Evolutionary conservation across 2,329 filamentous ascomycete genomes (phyloP).

Genomic region (Beauveria caledonica): DNA sequence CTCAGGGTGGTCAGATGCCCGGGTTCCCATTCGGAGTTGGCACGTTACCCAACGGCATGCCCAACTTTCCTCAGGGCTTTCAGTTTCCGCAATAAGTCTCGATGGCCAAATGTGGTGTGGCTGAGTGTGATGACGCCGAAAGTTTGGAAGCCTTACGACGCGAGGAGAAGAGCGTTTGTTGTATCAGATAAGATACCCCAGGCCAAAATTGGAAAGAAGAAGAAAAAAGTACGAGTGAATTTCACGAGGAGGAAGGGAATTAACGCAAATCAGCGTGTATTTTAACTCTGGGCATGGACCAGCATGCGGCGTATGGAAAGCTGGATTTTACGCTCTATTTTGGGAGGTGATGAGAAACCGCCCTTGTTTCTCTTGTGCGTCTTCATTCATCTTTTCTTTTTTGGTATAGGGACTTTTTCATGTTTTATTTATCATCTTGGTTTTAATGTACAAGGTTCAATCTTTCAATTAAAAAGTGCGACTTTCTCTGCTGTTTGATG

Average conservation of each 20-base stretch:
- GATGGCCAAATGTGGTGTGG: no score
- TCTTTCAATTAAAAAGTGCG: background rate
- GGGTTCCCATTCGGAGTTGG: slow-evolving; percentile 32
- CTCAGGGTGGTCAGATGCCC: slow-evolving; percentile 15
- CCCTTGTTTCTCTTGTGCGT: background rate
- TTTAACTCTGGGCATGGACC: background rate
- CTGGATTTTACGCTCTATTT: background rate
- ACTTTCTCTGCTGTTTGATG: background rate
- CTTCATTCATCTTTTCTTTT: background rate
- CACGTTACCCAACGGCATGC: slow-evolving; percentile 29
- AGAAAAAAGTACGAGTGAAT: background rate
- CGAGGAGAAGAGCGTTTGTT: background rate
- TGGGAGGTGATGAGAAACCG: background rate
- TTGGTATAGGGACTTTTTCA: background rate
- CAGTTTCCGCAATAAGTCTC: slow-evolving; percentile 22
- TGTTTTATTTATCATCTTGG: background rate
- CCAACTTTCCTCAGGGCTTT: slow-evolving; percentile 33
- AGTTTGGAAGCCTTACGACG: no score
- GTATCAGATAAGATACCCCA: slow-evolving; percentile 5
- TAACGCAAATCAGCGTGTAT: background rate
- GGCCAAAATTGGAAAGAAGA: background rate
- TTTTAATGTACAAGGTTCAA: background rate
- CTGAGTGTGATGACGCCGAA: no score
- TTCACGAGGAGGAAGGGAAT: background rate
- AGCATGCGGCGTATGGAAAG: background rate